A percentile compares a stretch with the other conserved stretches of the same genome.
Evolutionary conservation across 768 basidiomycete species (phyloP).

Genomic region (Erythrobasidium yunnanense): DNA sequence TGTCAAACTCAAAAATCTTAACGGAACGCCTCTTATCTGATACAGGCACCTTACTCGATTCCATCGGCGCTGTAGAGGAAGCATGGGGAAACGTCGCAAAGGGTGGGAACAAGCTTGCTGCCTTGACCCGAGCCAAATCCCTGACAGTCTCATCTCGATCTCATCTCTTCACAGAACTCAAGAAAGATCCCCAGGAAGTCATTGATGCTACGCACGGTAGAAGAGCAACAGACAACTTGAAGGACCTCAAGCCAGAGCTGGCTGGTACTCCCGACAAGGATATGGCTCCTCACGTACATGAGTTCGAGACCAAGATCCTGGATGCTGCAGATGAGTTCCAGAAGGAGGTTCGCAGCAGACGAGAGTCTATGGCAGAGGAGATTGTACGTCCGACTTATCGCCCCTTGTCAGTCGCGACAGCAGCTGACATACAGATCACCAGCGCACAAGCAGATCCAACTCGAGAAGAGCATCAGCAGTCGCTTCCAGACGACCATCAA

Average conservation of each 20-base stretch:
- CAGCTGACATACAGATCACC: not conserved
- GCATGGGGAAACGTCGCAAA: slow-evolving; percentile 63
- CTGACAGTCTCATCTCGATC: not conserved
- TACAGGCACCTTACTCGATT: slow-evolving; percentile 54
- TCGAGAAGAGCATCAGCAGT: not conserved
- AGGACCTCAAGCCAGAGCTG: slow-evolving; percentile 41
- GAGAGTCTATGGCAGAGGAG: slow-evolving; percentile 40
- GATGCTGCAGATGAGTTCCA: slow-evolving; percentile 56
- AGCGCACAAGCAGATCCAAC: not conserved
- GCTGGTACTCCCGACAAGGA: slow-evolving; percentile 30
- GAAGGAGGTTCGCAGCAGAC: slow-evolving; percentile 47
- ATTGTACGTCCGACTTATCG: slow-evolving; percentile 23
- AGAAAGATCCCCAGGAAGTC: slow-evolving; percentile 56
- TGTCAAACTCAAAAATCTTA: too few species aligned
- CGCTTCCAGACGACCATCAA: slow-evolving; percentile 14
- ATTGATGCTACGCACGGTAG: slow-evolving; percentile 69
- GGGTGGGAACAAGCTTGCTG: slow-evolving; percentile 46
- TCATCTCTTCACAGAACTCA: slow-evolving; percentile 47
- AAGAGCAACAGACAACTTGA: slow-evolving; percentile 63
- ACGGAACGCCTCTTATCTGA: too few species aligned
- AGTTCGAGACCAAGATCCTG: slow-evolving; percentile 57
- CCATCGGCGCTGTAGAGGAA: slow-evolving; percentile 56
- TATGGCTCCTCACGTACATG: slow-evolving; percentile 37
- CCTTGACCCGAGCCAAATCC: not conserved
- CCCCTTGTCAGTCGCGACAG: not conserved